Conservation (phyloP, 805 yeast genomes). For the Ogataea degrootiae region DNA sequence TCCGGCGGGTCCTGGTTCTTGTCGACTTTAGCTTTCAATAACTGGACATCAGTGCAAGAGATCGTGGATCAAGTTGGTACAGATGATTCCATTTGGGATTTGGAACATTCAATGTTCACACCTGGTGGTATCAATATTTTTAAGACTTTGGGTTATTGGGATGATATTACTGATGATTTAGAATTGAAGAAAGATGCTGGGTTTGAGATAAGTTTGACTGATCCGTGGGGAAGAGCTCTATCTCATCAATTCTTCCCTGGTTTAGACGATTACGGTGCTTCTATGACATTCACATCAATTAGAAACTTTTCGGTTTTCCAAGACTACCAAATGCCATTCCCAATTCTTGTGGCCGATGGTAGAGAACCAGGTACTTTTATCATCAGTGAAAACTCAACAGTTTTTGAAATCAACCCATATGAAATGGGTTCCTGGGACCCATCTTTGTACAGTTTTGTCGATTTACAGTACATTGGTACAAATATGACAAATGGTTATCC, state of each 20-base stretch:
- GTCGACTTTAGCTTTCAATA: conserved; percentile 62
- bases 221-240: conserved; percentile 75
- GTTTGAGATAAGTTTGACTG: conserved; percentile 62
- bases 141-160: conserved; percentile 48
- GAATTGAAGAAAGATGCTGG: conserved; percentile 57
- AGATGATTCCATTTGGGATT: conserved; percentile 60
- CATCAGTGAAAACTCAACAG: conserved; percentile 63
- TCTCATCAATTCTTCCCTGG: conserved; percentile 69
- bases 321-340: conserved; percentile 67
- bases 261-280: conserved; percentile 57
- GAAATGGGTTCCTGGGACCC: conserved; percentile 91
- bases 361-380: conserved; percentile 57
- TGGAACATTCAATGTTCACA: conserved; percentile 52
- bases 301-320: conserved; percentile 57
- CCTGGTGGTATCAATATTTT: conserved; percentile 61
- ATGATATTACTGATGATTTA: conserved; percentile 48
- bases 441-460: conserved; percentile 57
- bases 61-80: conserved; percentile 38
- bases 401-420: conserved; percentile 58
- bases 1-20: conserved; percentile 86
- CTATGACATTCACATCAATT: conserved; percentile 52
- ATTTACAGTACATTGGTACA: conserved; percentile 68
- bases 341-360: conserved; percentile 61
- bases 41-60: conserved; percentile 66
- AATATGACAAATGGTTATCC: conserved; percentile 57